Evolutionary conservation across 345 rosid genomes (phyloP).

Genomic region (Acer yangbiense): DNA sequence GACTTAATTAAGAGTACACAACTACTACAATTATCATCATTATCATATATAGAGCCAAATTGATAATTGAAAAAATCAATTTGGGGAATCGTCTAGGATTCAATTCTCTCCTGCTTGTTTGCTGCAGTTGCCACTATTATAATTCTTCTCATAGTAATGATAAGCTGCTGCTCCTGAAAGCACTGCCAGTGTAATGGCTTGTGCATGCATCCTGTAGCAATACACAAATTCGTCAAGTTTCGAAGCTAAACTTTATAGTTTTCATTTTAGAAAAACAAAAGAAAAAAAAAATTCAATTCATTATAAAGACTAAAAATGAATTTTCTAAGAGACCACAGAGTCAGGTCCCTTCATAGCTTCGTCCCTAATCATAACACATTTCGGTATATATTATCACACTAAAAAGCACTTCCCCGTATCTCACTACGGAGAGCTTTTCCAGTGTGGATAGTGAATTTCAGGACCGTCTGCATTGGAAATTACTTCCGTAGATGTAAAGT

Average conservation of each 20-base stretch:
- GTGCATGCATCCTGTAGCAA: slow-evolving; percentile 65
- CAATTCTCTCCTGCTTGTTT: slow-evolving; percentile 10
- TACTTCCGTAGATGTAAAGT: no score
- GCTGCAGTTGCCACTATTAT: slow-evolving; percentile 8
- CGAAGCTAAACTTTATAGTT: no score
- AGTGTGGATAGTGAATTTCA: no score
- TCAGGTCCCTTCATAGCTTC: no score
- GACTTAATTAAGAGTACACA: neutral
- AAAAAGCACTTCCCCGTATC: neutral
- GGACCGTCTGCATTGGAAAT: no score
- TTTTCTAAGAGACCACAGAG: no score
- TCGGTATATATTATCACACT: neutral
- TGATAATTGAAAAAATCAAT: neutral
- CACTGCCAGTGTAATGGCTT: slow-evolving; percentile 68
- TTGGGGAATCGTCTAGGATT: neutral
- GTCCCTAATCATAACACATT: neutral
- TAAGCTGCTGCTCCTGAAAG: slow-evolving; percentile 72
- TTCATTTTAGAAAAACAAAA: no score
- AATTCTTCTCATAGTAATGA: slow-evolving; percentile 53
- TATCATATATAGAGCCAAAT: neutral
- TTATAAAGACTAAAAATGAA: no score
- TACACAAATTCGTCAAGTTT: neutral
- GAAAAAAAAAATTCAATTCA: no score
- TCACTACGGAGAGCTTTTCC: no score
- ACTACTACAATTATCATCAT: neutral